Evolutionary conservation across 306 rosid genomes (phyloP), one percentile per base, ranked within the genome.

Genomic region (Pueraria montana): DNA sequence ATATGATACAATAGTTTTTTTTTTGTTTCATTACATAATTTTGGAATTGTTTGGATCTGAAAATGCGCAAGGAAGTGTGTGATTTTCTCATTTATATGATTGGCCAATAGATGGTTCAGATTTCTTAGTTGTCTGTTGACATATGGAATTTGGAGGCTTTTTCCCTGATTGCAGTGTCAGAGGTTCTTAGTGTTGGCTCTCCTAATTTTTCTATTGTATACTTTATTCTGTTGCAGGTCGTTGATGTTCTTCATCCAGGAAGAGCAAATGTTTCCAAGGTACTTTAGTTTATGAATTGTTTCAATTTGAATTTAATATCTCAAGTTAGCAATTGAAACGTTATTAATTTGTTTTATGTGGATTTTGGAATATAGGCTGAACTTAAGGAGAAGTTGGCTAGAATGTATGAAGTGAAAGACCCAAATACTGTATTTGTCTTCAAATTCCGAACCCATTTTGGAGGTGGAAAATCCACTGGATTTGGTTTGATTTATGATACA

Each of bases 401-500:
- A 21, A 86, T 96, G 77, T 96, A 93, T 21, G 98, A 93, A 1
- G 98, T 91, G 45, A 96, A 92, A 86, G 98, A 96, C 84, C 80
- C 95, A 0, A 96, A 92, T 52, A 50, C 96, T 0, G 94, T 96
- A 30, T 96, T 96, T 43, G 98, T 93, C 34, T 96, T 92, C 90
- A 90, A 92, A 85, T 96, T 96, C 88, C 79, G 96, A 26, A 96
- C 99, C 17, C 91, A 96, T 82, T 96, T 96, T 83, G 99, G 99
- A 71, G 99, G 99, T 78, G 98, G 99, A 5, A 96, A 96, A 86
- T 92, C 98, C 3, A 93, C 97, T 9, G 99, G 98, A 7, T 96
- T 93, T 56, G 99, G 99, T 21, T 88, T 96, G 91, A 96, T 96
- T 36, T 96, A 96, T 49, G 99, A 96, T 55, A 82, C 99, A 0